Evolutionary conservation across 2,329 filamentous ascomycete genomes (phyloP).

Genomic region (Neofusicoccum sp.): DNA sequence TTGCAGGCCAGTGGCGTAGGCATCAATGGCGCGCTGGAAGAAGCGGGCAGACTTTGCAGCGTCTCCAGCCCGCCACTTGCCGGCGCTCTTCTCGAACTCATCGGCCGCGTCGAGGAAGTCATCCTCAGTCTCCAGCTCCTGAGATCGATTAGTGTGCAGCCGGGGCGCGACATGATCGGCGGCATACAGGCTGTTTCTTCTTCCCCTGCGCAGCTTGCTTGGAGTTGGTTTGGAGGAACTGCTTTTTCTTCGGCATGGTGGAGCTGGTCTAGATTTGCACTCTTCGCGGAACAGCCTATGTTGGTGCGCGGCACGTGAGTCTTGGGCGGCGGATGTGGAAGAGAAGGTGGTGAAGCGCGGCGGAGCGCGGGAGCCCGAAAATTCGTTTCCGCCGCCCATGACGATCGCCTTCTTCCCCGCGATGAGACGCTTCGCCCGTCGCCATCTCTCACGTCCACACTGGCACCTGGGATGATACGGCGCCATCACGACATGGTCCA

Average conservation of each 20-base stretch:
- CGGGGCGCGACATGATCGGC: background rate
- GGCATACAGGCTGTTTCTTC: conserved; percentile 14
- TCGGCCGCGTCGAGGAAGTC: conserved; percentile 68
- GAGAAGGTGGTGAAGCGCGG: background rate
- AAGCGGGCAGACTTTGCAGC: conserved; percentile 62
- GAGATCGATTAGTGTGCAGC: conserved; percentile 1
- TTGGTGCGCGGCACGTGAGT: background rate
- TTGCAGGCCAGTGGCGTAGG: conserved; percentile 62
- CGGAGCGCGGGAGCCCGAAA: background rate
- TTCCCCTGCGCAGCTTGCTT: conserved; percentile 6
- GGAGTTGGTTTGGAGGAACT: conserved; percentile 2
- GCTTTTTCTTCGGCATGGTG: conserved; percentile 16
- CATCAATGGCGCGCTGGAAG: conserved; percentile 63
- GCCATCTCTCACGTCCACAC: too few relatives aligned
- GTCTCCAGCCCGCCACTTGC: conserved; percentile 73
- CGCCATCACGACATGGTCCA: too few relatives aligned
- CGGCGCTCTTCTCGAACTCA: conserved; percentile 67
- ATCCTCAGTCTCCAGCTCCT: conserved; percentile 61
- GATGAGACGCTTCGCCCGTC: background rate
- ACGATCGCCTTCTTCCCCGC: background rate
- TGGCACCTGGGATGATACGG: too few relatives aligned
- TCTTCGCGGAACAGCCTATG: background rate
- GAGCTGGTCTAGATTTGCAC: background rate
- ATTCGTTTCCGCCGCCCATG: conserved; percentile 13
- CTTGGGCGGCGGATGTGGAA: background rate